Evolutionary conservation across 2,329 filamentous ascomycete species (phyloP), one percentile per base, ranked within the genome.

Genomic region (Phaeophleospora eucalypticola): DNA sequence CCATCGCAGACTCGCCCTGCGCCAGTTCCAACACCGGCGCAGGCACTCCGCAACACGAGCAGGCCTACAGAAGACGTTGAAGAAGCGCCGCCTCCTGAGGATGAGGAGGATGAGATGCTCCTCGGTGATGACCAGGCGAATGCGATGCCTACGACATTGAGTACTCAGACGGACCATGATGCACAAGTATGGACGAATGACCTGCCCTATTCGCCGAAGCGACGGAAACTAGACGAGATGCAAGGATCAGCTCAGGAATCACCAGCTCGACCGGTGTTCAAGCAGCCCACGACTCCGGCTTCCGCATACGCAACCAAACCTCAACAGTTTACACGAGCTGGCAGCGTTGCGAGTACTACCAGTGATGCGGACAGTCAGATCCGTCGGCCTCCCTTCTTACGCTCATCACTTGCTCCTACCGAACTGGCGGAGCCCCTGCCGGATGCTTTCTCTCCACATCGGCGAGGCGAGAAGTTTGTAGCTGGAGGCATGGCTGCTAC

Each of bases 381-480:
- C 43, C 52, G 46, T 17, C 65, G 69, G 36, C 69, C 70, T 8
- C 55, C 64, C 14, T 72, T 72, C 59, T 55, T 72, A 36, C 62
- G 65, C 47, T 65, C 68, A 2, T 57, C 63, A 2, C 48, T 54
- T 3, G 61, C 62, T 10, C 58, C 64, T 2, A 62, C 60, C 10
- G 62, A 65, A 2, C 53, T 36, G 10, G 38, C 51, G 12, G 62
- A 63, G 3, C 73, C 74, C 0, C 62, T 76, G 0, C 76, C 77
- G 1, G 73, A 77, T 34, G 68, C 72, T 33, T 80, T 80, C 60
- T 79, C 76, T 0, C 77, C 78, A 1, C 72, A 74, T 38, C 68
- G 75, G 19, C 71, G 71, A 48, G 71, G 69, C 0, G 68, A 75
- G 51, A 74, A 73, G 54, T 79, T 75, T 51, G 37, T 77, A 0